Evolutionary conservation across 2,329 filamentous ascomycete species (phyloP), one percentile per base, ranked within the genome.

Genomic region (Fusarium sp.): DNA sequence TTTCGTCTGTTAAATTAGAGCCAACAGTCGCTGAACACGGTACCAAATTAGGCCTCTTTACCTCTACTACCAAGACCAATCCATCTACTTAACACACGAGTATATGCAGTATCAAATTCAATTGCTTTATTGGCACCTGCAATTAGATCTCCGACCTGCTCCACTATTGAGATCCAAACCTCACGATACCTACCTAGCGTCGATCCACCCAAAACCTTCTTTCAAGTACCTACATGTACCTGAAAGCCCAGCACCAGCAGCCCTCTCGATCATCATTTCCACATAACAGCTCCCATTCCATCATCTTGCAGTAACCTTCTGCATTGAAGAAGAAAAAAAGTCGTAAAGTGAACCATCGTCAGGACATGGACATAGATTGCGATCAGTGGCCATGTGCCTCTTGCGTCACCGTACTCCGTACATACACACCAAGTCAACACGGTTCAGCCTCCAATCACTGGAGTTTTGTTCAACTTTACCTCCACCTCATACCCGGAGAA

Each of bases 121-220:
- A 43, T 50, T 44, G 30, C 41, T 28, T 35, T 33, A 15, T 39
- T 17, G 39, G 17, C 22, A 37, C 26, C 26, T 41, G 30, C 17
- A 30, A 32, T 65, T 54, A 56, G 62, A 58, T 62, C 43, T 48
- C 61, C 65, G 65, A 57, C 19, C 40, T 45, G 45, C 62, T 64
- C 62, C 30, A 45, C 53, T 56, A 56, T 58, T 47, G 46, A 68
- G 30, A 44, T 41, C 39, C 47, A 56, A 54, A n/a, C 44, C 17
- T 62, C 26, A 32, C 39, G 52, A 66, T 66, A 39, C 13, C 32
- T 55, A 67, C 17, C 44, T 55, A 67, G 62, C 64, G 62, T 67
- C 62, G 64, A 67, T 67, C 62, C 44, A 40, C 30, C 20, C n/a
- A 24, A 53, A 59, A 50, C 47, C 26, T 47, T 50, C 24, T n/a